Base-by-base conservation (phyloP, 371 early-diverging fungal genomes). In the Mortierella sp. region DNA sequence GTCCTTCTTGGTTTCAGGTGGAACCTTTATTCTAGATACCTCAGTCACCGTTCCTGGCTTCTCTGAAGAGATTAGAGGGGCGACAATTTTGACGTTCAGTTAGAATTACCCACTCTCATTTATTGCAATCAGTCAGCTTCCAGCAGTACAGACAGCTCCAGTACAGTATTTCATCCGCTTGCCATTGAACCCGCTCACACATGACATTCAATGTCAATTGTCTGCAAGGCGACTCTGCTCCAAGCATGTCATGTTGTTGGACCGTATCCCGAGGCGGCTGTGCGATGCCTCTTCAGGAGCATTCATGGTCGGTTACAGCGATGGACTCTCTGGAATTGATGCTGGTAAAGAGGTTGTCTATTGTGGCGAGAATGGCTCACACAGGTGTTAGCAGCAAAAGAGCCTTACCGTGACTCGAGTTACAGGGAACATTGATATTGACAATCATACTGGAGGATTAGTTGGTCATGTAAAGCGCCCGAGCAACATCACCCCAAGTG, bases 261-360 rank as follows among this genome's bases (percentile, higher is more conserved):
- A 78, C 64, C 50, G 60, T 19, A 59, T 78, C 55, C 67, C 74
- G 57, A 53, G 70, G n/a, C 70, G 65, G 5, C 63, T 78, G 16
- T 78, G 79, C 33, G 74, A 73, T 62, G 69, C 79, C 43, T 69
- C 74, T 0, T 74, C 79, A 1, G 74, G 74, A 9, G 67, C 79
- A 6, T 78, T 78, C 36, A 63, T 58, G 63, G 36, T 74, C 1
- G 62, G 73, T 0, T 78, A 78, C 24, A 73, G 73, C 13, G 79
- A 78, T 58, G 79, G 79, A 0, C n/a, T 67, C 15, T 78, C 74
- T 21, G 79, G 79, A 3, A 52, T 78, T 16, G 79, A 78, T 32
- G 63, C 70, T 3, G 79, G 79, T 28, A 63, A 28, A 1, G 70
- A 69, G n/a, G 73, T 78, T 0, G 70, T 78, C 1, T 78, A 78